Evolutionary conservation across 495 filamentous ascomycete species (phyloP).

Genomic region (Penicillium riverlandense): DNA sequence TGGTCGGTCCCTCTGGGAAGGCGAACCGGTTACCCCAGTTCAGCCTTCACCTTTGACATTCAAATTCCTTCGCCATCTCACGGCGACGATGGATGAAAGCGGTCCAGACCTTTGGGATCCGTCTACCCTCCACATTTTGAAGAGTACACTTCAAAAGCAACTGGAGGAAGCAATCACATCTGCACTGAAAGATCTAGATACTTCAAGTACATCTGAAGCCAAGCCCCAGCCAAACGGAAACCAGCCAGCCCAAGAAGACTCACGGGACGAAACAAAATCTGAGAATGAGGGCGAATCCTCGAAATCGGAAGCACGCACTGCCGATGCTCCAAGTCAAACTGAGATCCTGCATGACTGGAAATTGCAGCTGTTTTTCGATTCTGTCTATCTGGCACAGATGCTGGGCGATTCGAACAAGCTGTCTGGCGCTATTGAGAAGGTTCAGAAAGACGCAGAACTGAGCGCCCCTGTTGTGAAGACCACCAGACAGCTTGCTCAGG

Average conservation of each 20-base stretch:
- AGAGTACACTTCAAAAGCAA: conserved; percentile 40
- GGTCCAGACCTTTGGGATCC: conserved; percentile 83
- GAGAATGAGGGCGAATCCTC: conserved; percentile 1
- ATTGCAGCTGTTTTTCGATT: conserved; percentile 75
- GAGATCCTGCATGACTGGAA: conserved; percentile 43
- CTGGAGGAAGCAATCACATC: conserved; percentile 14
- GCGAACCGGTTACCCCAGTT: conserved; percentile 64
- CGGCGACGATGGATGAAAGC: conserved; percentile 55
- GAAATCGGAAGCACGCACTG: conserved; percentile 5
- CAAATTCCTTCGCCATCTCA: conserved; percentile 60
- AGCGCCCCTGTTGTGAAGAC: conserved; percentile 36
- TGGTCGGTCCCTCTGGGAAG: conserved; percentile 67
- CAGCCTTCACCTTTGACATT: conserved; percentile 76
- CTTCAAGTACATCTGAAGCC: not conserved
- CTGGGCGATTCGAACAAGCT: conserved; percentile 34
- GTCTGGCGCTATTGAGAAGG: conserved; percentile 32
- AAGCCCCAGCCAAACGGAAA: conserved; percentile 2
- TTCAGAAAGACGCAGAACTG: conserved; percentile 40
- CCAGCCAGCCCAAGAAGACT: not conserved
- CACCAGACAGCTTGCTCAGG: conserved; percentile 50
- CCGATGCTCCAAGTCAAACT: not conserved
- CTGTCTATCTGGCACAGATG: conserved; percentile 54
- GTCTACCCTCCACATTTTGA: conserved; percentile 56
- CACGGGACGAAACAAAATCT: not conserved
- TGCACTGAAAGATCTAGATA: conserved; percentile 16